These are phyloP conservation scores for Urtica urens DNA, from an alignment of 306 rosid species.

Conservation along the genomic window DNA sequence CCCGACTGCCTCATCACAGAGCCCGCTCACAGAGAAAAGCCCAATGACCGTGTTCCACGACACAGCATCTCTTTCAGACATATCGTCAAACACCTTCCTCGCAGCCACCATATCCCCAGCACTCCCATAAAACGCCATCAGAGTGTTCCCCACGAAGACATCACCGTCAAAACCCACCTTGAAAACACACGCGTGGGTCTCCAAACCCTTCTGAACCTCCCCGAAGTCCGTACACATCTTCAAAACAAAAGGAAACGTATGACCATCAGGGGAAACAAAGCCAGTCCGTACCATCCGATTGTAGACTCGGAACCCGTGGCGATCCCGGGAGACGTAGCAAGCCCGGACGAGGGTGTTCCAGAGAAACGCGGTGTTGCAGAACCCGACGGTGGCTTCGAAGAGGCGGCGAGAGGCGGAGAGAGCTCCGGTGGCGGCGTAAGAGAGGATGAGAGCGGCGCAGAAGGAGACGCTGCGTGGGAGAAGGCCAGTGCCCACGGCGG, in stretches of 20 bases:
- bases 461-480: constrained; percentile 65
- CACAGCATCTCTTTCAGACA: constrained; percentile 61
- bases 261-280: constrained; percentile 44
- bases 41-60: constrained; percentile 73
- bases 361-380: constrained; percentile 48
- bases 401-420: constrained; percentile 28
- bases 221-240: constrained; percentile 49
- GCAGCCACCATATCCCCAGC: constrained; percentile 32
- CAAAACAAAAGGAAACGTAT: constrained; percentile 65
- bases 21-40: constrained; percentile 40
- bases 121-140: constrained; percentile 48
- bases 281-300: constrained; percentile 54
- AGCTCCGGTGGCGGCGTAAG: constrained; percentile 45
- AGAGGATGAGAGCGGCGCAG: constrained; percentile 61
- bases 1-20: constrained; percentile 25
- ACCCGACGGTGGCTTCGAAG: constrained; percentile 29
- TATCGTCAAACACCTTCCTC: constrained; percentile 55
- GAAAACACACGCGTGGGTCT: constrained; percentile 56
- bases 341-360: constrained; percentile 79
- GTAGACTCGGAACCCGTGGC: constrained; percentile 41
- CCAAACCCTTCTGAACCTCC: constrained; percentile 51
- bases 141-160: constrained; percentile 73
- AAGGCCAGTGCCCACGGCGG: constrained; percentile 34
- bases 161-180: constrained; percentile 51
- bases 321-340: constrained; percentile 34